Conservation (phyloP, 306 rosid genomes). For the Prunus campanulata region DNA sequence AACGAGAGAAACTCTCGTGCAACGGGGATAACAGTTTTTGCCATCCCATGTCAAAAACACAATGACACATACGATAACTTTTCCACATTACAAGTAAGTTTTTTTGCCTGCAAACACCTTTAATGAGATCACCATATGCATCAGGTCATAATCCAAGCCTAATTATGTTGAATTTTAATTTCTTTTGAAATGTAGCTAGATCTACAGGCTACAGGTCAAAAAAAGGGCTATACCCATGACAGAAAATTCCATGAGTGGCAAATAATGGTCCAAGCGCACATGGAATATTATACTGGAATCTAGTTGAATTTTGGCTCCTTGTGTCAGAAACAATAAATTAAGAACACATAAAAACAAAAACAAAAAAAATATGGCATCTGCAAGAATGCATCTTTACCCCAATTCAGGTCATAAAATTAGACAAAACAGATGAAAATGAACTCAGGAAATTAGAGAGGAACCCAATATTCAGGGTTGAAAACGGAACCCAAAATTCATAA, state of each 20-base stretch:
- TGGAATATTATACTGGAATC: not conserved
- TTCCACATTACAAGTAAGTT: too few species aligned
- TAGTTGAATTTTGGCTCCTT: not conserved
- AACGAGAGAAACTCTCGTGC: too few species aligned
- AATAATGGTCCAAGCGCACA: slow-evolving; percentile 5
- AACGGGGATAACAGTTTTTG: too few species aligned
- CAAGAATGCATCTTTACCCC: not conserved
- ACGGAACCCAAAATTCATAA: too few species aligned
- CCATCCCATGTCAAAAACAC: too few species aligned
- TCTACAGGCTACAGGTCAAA: slow-evolving; percentile 7
- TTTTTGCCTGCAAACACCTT: not conserved
- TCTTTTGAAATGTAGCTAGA: not conserved
- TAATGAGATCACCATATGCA: not conserved
- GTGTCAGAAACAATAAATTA: slow-evolving; percentile 1
- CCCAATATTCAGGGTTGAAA: not conserved
- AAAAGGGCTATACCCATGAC: not conserved
- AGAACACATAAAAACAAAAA: not conserved
- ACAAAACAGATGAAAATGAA: not conserved
- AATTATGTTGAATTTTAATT: not conserved
- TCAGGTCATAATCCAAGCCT: not conserved
- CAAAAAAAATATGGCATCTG: not conserved
- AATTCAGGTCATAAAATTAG: not conserved
- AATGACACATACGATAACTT: too few species aligned
- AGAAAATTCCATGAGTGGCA: slow-evolving; percentile 1
- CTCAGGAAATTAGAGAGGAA: not conserved